These are phyloP conservation scores for Cyclotella kingstonii DNA, from an alignment of 108 stramenopile species.

Conservation along the genomic window DNA sequence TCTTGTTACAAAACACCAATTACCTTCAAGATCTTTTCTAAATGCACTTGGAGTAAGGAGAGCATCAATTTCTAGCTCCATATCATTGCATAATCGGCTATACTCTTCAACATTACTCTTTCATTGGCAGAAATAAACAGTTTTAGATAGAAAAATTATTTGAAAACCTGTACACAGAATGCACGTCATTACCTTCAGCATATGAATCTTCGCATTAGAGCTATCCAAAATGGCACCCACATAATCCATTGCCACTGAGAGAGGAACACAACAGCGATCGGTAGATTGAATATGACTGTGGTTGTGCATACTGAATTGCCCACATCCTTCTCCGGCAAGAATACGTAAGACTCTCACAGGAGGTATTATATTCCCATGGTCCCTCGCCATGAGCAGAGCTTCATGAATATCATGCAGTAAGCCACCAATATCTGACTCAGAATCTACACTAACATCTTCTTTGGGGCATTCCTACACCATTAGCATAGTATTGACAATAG, in stretches of 20 bases:
- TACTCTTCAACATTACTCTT: constrained; percentile 68
- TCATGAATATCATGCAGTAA: constrained; percentile 81
- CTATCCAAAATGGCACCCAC: constrained; percentile 78
- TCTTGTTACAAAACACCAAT: background rate
- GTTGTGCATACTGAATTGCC: constrained; percentile 57
- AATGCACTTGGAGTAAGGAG: constrained; percentile 31
- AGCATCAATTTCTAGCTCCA: constrained; percentile 73
- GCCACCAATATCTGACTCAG: constrained; percentile 58
- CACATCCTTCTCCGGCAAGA: constrained; percentile 75
- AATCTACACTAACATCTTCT: constrained; percentile 51
- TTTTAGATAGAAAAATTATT: too few relatives aligned
- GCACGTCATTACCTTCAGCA: constrained; percentile 47
- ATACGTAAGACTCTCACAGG: constrained; percentile 81
- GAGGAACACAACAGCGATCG: constrained; percentile 49
- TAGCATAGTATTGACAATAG: background rate
- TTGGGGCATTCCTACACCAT: constrained; percentile 1
- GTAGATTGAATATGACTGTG: background rate
- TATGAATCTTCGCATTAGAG: constrained; percentile 58
- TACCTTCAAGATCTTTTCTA: constrained; percentile 2
- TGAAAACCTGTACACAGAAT: too few relatives aligned
- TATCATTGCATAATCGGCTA: constrained; percentile 69
- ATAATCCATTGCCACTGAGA: constrained; percentile 82
- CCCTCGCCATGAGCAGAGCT: constrained; percentile 63
- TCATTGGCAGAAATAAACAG: background rate
- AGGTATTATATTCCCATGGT: constrained; percentile 59